Base-by-base conservation (phyloP, 768 basidiomycete genomes). In the Mycena capillaripes region DNA sequence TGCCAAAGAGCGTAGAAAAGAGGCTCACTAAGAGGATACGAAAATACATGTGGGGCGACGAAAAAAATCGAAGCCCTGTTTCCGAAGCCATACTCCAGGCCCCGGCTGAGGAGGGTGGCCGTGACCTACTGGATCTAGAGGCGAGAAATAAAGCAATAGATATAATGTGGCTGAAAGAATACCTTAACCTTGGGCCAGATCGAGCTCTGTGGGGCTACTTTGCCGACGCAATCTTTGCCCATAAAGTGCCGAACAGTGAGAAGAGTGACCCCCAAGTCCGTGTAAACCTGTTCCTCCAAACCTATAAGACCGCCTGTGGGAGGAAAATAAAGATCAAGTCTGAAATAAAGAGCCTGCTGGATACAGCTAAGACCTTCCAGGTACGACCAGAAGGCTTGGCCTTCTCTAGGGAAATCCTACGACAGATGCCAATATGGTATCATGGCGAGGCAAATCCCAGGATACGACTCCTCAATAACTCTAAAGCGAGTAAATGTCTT, bases 181-280 rank as follows among this genome's bases (percentile, higher is more conserved):
- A 65, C 63, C 36, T 65, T 0, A 14, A 53, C 19, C 34, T 74
- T 0, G 40, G 66, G 0, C 44, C 60, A 1, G 29, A 71, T 2
- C n/a, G 76, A 9, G 68, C 77, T 2, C 53, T 64, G 9, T 78
- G 77, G 77, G 62, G 71, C 0, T 42, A 42, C 27, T 32, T 78
- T 7, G 77, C 77, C 1, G 76, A 79, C 38, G 73, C 62, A 10
- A 58, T 70, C 0, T 48, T 75, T 17, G 72, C 62, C 58, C 3
- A 25, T 48, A 9, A 23, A 48, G 6, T 76, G 72, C 63, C 66
- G 48, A 3, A 59, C 44, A 0, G 70, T 74, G 48, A 21, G 17
- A 0, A 36, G 66, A 2, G 7, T 0, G 14, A 59, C 30, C 0
- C 61, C 69, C 0, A n/a, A 12, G n/a, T 48, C 8, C 3, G 21